A percentile compares a stretch with the other conserved stretches of the same genome.
Evolutionary conservation across 2,329 filamentous ascomycete species (phyloP).

Genomic region (Xylaria sp.): DNA sequence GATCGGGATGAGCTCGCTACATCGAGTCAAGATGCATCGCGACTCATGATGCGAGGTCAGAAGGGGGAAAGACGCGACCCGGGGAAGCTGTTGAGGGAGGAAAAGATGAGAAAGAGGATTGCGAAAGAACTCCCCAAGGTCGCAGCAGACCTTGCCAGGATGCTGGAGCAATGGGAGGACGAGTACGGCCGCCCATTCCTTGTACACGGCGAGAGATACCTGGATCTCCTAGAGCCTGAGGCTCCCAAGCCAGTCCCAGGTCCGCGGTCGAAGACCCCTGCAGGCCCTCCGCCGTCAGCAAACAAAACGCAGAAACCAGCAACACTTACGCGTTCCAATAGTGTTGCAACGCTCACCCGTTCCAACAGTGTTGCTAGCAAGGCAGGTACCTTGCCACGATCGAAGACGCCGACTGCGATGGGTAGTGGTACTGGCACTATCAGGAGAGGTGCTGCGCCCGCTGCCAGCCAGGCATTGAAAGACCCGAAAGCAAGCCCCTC

Average conservation of each 20-base stretch:
- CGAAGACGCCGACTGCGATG: slow-evolving; percentile 60
- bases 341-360: slow-evolving; percentile 41
- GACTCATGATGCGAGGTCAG: slow-evolving; percentile 85
- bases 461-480: slow-evolving; percentile 30
- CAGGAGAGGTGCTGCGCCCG: slow-evolving; percentile 38
- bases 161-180: slow-evolving; percentile 86
- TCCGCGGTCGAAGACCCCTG: slow-evolving; percentile 75
- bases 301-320: slow-evolving; percentile 42
- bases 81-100: slow-evolving; percentile 88
- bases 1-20: slow-evolving; percentile 87
- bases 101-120: slow-evolving; percentile 98
- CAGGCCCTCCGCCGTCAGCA: slow-evolving; percentile 56
- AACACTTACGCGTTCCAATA: slow-evolving; percentile 42
- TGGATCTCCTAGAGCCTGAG: slow-evolving; percentile 76
- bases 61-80: slow-evolving; percentile 95
- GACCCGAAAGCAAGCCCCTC: slow-evolving; percentile 58
- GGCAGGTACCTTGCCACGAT: slow-evolving; percentile 42
- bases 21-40: slow-evolving; percentile 92
- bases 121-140: slow-evolving; percentile 95
- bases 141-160: slow-evolving; percentile 77
- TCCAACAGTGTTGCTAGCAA: slow-evolving; percentile 43
- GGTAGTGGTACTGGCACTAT: slow-evolving; percentile 32
- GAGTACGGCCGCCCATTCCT: slow-evolving; percentile 93
- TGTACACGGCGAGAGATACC: slow-evolving; percentile 87
- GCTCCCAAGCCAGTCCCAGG: slow-evolving; percentile 62